Percentiles rank a stretch among this genome's conserved stretches.
Conservation (phyloP, 2,329 filamentous ascomycete species). For the Colletotrichum tropicicola region DNA sequence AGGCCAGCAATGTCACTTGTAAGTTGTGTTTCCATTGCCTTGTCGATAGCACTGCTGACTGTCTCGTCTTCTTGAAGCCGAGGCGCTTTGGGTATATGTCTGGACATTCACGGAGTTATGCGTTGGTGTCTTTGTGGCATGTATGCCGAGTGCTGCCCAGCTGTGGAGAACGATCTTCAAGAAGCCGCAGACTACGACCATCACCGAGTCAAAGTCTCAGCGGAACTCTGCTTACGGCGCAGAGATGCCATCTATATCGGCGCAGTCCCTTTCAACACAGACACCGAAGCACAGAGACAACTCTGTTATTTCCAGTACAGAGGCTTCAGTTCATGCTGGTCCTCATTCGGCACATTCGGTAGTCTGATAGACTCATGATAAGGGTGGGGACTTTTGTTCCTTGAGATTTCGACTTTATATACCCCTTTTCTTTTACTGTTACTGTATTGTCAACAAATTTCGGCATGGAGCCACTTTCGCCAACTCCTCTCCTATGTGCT, state of each 20-base stretch:
- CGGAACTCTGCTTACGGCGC: background rate
- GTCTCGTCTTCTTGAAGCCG: background rate
- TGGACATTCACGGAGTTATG: conserved; percentile 6
- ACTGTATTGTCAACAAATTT: too few relatives aligned
- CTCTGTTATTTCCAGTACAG: background rate
- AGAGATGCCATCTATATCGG: background rate
- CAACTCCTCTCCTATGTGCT: too few relatives aligned
- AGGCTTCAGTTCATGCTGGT: background rate
- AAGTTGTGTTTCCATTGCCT: background rate
- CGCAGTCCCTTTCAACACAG: background rate
- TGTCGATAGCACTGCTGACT: background rate
- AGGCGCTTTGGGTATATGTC: conserved; percentile 1
- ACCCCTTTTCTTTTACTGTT: too few relatives aligned
- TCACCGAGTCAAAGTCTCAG: background rate
- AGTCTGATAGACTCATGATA: background rate
- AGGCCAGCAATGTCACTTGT: background rate
- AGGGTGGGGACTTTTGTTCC: background rate
- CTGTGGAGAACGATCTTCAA: background rate
- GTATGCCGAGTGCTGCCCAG: background rate
- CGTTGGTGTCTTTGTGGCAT: background rate
- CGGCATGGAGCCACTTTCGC: too few relatives aligned
- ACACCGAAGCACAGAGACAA: background rate
- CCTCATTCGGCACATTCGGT: background rate
- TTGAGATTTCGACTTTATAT: background rate
- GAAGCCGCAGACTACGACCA: background rate